These are phyloP conservation scores for Neonectria hederae DNA, from an alignment of 2,329 filamentous ascomycete genomes.

Conservation along the genomic window DNA sequence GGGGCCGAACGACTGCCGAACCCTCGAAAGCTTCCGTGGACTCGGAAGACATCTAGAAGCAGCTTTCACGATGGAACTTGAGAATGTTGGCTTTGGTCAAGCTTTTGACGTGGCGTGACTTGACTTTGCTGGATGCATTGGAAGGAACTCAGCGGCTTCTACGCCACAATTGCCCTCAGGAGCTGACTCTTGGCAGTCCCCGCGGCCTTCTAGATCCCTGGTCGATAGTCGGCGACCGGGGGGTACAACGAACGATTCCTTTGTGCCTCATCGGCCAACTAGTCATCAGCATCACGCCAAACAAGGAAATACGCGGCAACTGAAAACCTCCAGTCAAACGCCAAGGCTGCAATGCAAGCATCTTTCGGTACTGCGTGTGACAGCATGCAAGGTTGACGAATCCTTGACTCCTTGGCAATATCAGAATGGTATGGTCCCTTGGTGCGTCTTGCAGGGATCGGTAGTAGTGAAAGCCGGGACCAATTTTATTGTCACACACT, in stretches of 20 bases:
- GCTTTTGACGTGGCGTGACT: neutral
- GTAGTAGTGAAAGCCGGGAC: neutral
- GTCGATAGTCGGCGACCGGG: neutral
- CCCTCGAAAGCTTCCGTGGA: neutral
- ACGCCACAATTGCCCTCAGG: neutral
- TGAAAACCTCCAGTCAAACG: neutral
- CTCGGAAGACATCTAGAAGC: neutral
- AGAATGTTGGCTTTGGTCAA: neutral
- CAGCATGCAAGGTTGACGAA: neutral
- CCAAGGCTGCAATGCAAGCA: neutral
- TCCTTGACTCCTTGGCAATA: too few species aligned
- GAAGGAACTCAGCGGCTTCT: neutral
- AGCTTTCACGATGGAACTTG: neutral
- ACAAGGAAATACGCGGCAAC: neutral
- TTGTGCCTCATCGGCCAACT: too few species aligned
- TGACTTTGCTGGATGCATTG: too few species aligned
- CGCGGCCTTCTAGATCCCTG: neutral
- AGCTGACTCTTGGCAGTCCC: neutral
- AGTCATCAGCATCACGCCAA: too few species aligned
- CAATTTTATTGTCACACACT: neutral
- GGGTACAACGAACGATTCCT: too few species aligned
- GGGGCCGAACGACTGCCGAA: neutral
- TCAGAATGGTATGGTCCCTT: neutral
- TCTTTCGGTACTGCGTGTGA: neutral
- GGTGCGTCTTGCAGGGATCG: neutral